Base-by-base conservation (phyloP, 2,329 filamentous ascomycete species). In the Mycosphaerella sp. region DNA sequence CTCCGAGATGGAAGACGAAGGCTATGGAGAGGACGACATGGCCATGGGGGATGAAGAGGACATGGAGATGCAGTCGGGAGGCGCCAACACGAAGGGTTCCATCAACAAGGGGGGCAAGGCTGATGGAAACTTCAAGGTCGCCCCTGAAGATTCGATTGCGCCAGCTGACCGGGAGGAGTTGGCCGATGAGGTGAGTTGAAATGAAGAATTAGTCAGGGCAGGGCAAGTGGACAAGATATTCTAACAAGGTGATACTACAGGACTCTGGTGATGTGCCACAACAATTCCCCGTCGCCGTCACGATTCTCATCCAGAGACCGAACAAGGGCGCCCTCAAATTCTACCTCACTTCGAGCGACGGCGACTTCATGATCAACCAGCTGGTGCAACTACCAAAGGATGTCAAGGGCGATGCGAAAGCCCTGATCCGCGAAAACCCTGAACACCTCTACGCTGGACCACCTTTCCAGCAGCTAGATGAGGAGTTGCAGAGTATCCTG, bases 391-490 rank as follows among this genome's bases (percentile, higher is more conserved):
- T 89, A 77, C 78, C 82, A 64, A 85, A 86, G 54, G 75, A 92
- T 60, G 89, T 90, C 43, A 83, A 88, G 60, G 60, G 61, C 44
- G 53, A 60, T 40, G 85, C 91, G 64, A 78, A 86, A 57, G 84
- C 86, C 55, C 76, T 95, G 60, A 89, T 92, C 41, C 84, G 89
- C 60, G 61, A 67, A 17, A 48, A 59, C 17, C 53, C 62, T 14
- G 89, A 95, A 71, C 83, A 84, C 60, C 74, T 90, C 63, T 98
- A 97, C 77, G 85, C 88, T 41, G 93, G 93, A 53, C 93, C 93
- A 58, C 87, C 89, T 52, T 97, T 96, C 72, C 85, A 84, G 74
- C 95, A 89, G 77, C 83, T 98, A 55, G 93, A 98, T 70, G 90
- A 96, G 76, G 92, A 97, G 70, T 82, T 98, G 43, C 92, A 97